Evolutionary conservation across 441 rosid genomes (phyloP).

Genomic region (Isatis lusitanica): DNA sequence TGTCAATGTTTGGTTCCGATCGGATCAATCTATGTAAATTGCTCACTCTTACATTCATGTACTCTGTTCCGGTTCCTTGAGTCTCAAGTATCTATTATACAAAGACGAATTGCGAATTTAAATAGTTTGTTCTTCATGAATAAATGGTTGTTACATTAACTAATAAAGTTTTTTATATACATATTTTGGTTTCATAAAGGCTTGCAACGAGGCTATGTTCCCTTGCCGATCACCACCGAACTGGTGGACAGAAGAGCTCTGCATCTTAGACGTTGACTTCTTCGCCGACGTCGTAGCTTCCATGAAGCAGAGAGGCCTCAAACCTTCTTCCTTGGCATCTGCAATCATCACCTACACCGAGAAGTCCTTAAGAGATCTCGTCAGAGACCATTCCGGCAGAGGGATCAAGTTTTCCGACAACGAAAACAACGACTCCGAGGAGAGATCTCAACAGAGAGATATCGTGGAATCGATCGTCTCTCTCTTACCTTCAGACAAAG

Average conservation of each 20-base stretch:
- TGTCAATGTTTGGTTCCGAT: background rate
- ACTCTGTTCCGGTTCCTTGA: conserved; percentile 1
- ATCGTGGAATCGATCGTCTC: conserved; percentile 67
- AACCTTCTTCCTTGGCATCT: conserved; percentile 54
- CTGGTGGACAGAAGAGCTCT: conserved; percentile 96
- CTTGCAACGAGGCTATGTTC: conserved; percentile 73
- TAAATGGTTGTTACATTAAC: too few relatives aligned
- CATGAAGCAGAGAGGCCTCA: conserved; percentile 70
- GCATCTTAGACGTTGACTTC: conserved; percentile 59
- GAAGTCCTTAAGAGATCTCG: conserved; percentile 73
- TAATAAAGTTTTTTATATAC: background rate
- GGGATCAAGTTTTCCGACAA: conserved; percentile 43
- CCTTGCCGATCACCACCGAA: conserved; percentile 83
- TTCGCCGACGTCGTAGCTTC: conserved; percentile 52
- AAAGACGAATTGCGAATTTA: background rate
- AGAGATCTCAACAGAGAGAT: conserved; percentile 49
- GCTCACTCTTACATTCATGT: background rate
- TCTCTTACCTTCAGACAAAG: conserved; percentile 69
- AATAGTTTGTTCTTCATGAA: too few relatives aligned
- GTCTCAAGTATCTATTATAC: conserved; percentile 7
- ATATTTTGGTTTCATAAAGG: conserved; percentile 34
- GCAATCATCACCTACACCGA: conserved; percentile 71
- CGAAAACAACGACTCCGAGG: conserved; percentile 34
- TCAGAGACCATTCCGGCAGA: conserved; percentile 77
- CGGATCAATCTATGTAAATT: background rate